Evolutionary conservation across 2,329 filamentous ascomycete genomes (phyloP).

Genomic region (Rachicladosporium sp.): DNA sequence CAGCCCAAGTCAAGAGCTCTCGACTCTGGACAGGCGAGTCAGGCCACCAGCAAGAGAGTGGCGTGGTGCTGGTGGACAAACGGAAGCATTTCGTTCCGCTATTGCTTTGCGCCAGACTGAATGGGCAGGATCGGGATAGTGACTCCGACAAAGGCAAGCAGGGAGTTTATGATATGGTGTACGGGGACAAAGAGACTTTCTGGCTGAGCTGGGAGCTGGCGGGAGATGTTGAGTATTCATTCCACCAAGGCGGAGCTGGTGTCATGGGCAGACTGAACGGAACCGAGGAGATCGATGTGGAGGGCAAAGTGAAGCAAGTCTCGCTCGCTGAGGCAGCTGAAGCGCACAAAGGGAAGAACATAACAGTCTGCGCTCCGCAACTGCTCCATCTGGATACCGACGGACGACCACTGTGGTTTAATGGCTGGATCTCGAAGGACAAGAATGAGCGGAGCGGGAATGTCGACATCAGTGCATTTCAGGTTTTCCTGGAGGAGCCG

Average conservation of each 20-base stretch:
- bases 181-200: slow-evolving; percentile 39
- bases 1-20: slow-evolving; percentile 26
- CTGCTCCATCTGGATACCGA: slow-evolving; percentile 32
- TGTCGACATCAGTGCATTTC: slow-evolving; percentile 26
- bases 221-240: slow-evolving; percentile 31
- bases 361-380: slow-evolving; percentile 33
- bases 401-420: slow-evolving; percentile 35
- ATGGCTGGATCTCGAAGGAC: slow-evolving; percentile 33
- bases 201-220: slow-evolving; percentile 38
- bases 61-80: slow-evolving; percentile 36
- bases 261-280: slow-evolving; percentile 22
- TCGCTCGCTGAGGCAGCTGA: not conserved
- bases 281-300: slow-evolving; percentile 6
- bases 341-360: slow-evolving; percentile 9
- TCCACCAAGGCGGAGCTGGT: slow-evolving; percentile 30
- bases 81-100: slow-evolving; percentile 35
- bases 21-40: slow-evolving; percentile 27
- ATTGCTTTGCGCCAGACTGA: slow-evolving; percentile 29
- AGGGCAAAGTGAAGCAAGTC: slow-evolving; percentile 3
- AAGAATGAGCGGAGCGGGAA: slow-evolving; percentile 29
- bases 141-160: slow-evolving; percentile 25
- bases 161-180: slow-evolving; percentile 37
- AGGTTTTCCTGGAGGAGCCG: slow-evolving; percentile 24
- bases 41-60: slow-evolving; percentile 33
- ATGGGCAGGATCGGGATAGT: slow-evolving; percentile 34